Evolutionary conservation across 305 asterid genomes (phyloP).

Genomic region (Galium porrigens): DNA sequence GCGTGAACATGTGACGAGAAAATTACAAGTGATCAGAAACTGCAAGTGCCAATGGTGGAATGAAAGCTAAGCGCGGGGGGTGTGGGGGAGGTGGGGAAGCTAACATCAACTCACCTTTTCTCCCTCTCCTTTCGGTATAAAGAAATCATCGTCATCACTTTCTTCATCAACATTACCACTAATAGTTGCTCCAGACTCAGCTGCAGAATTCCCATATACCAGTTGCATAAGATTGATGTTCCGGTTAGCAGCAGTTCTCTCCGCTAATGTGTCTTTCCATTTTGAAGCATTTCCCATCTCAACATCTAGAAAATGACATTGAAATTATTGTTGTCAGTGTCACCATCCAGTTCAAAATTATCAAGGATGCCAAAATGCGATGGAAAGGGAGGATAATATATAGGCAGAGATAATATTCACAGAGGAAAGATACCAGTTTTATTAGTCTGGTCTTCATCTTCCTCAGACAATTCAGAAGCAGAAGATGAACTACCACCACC

Average conservation of each 20-base stretch:
- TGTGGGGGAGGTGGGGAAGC: too few relatives aligned
- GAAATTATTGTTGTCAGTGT: background rate
- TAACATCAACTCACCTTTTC: slow-evolving; percentile 32
- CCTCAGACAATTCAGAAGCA: slow-evolving; percentile 31
- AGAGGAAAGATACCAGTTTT: slow-evolving; percentile 18
- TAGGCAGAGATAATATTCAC: background rate
- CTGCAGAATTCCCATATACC: slow-evolving; percentile 58
- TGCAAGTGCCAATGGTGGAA: background rate
- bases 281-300: slow-evolving; percentile 61
- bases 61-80: background rate
- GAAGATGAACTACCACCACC: slow-evolving; percentile 23
- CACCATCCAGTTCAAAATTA: background rate
- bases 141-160: slow-evolving; percentile 69
- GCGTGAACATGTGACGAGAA: slow-evolving; percentile 21
- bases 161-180: slow-evolving; percentile 33
- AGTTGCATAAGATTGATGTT: slow-evolving; percentile 73
- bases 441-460: slow-evolving; percentile 37
- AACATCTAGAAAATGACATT: slow-evolving; percentile 27
- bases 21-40: background rate
- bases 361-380: background rate
- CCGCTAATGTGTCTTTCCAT: slow-evolving; percentile 74
- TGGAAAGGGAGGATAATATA: background rate
- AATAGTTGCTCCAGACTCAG: slow-evolving; percentile 23
- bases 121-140: slow-evolving; percentile 74
- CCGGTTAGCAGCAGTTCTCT: slow-evolving; percentile 48